Base-by-base conservation (phyloP, 805 yeast genomes). In the Kurtzmaniella fragi region DNA sequence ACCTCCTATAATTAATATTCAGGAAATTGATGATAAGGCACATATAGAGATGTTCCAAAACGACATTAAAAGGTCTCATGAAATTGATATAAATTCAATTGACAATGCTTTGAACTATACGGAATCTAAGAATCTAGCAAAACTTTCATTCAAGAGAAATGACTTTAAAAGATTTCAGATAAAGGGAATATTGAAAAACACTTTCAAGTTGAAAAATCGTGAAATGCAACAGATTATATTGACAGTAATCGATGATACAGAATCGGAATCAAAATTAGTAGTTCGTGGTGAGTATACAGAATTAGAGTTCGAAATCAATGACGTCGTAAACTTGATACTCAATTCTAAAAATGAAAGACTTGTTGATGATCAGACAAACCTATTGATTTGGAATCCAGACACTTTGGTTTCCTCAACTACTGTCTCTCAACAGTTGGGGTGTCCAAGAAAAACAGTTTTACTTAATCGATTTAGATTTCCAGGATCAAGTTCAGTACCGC, bases 321-420 rank as follows among this genome's bases (percentile, higher is more conserved):
- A 84, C 53, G 68, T 84, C 0, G 67, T 84, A 13, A 86, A 84
- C 56, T 59, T 84, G 4, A 67, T 84, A 9, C 73, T 81, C 4
- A 70, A 72, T 1, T 51, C 61, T 36, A 51, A 60, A 17, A 59
- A 56, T 31, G 70, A 73, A 1, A 59, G 57, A 14, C 45, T 80
- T 2, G 71, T 82, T 7, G 85, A 82, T 46, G 72, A 73, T 42
- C 61, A 70, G 27, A 72, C 72, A 25, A 79, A 83, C 47, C 55
- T 89, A n/a, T 59, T 90, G 23, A 72, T 91, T 15, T 74, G 93
- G 73, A 77, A 84, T 47, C 99, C 99, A 0, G 98, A 93, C 54
- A 61, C 77, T 3, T 61, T 93, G 10, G 62, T 91, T 0, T 77
- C 96, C 0, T 89, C 96, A 2, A 93, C 98, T 0, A 64, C 82